These are phyloP conservation scores for Podaxis rugospora DNA, from an alignment of 768 basidiomycete genomes.

Conservation along the genomic window DNA sequence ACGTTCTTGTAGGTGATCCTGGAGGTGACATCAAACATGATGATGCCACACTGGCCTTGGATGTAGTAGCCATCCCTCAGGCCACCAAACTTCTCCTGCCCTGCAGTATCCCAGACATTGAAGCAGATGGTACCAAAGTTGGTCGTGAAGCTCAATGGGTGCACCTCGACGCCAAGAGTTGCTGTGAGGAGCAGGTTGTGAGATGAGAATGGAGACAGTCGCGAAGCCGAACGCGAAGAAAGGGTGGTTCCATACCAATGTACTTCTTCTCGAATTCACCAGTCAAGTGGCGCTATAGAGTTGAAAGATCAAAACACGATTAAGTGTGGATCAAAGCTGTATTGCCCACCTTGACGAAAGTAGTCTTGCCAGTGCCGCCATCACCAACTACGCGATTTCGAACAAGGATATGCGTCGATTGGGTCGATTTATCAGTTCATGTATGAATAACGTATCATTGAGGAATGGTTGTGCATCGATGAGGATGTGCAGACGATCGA, in stretches of 20 bases:
- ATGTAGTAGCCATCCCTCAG: conserved; percentile 96
- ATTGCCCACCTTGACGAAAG: conserved; percentile 86
- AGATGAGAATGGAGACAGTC: conserved; percentile 13
- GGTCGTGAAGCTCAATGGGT: conserved; percentile 93
- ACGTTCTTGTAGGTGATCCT: conserved; percentile 99
- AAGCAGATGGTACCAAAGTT: conserved; percentile 99
- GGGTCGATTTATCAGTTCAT: conserved; percentile 15
- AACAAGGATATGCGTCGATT: conserved; percentile 12
- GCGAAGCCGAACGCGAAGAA: conserved; percentile 12
- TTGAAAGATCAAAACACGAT: conserved; percentile 36
- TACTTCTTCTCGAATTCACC: conserved; percentile 99
- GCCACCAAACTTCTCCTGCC: conserved; percentile 99
- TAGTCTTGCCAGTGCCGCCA: conserved; percentile 97
- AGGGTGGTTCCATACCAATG: conserved; percentile 62
- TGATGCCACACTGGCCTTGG: conserved; percentile 99
- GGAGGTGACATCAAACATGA: conserved; percentile 99
- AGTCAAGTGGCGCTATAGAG: conserved; percentile 85
- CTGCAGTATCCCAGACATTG: conserved; percentile 99
- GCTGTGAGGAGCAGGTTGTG: conserved; percentile 44
- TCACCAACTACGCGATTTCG: conserved; percentile 67
- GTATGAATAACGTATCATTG: conserved; percentile 18
- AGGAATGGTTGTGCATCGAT: conserved; percentile 53
- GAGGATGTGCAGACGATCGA: conserved; percentile 25
- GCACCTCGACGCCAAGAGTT: conserved; percentile 99
- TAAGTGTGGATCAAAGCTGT: conserved; percentile 1